Evolutionary conservation across 495 filamentous ascomycete genomes (phyloP).

Genomic region (Wilcoxina mikolae): DNA sequence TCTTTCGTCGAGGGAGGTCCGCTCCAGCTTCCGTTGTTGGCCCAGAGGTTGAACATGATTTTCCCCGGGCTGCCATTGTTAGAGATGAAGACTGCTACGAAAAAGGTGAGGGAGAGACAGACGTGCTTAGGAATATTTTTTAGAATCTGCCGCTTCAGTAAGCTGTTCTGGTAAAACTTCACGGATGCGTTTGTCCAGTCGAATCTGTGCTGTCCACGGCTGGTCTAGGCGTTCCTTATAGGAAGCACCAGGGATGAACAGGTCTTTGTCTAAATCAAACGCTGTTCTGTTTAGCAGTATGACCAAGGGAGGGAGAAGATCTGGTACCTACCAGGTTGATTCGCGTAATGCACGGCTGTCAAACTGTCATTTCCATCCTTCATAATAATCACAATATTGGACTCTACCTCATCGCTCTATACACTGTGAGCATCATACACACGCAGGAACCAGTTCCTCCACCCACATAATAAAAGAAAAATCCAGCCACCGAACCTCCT

Average conservation of each 20-base stretch:
- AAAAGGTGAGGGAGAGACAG: conserved; percentile 6
- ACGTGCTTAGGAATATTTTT: conserved; percentile 24
- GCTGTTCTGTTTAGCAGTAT: conserved; percentile 10
- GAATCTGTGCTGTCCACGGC: conserved; percentile 24
- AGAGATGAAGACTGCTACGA: background rate
- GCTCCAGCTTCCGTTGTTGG: conserved; percentile 25
- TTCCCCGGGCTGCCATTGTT: background rate
- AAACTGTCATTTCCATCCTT: conserved; percentile 5
- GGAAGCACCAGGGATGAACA: conserved; percentile 10
- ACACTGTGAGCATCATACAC: background rate
- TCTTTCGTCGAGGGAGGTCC: conserved; percentile 23
- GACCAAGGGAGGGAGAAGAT: background rate
- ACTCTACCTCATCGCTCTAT: conserved; percentile 21
- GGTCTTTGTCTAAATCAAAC: conserved; percentile 10
- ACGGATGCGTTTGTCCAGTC: conserved; percentile 21
- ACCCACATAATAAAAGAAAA: conserved; percentile 27
- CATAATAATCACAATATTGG: conserved; percentile 26
- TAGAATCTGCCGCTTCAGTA: conserved; percentile 5
- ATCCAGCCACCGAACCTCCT: conserved; percentile 23
- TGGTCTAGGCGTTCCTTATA: conserved; percentile 10
- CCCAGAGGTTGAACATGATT: conserved; percentile 25
- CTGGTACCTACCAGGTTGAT: conserved; percentile 20
- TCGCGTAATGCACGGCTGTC: conserved; percentile 20
- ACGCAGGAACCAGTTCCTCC: too few species aligned
- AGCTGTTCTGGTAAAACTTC: conserved; percentile 21